Percentiles rank a stretch among this genome's conserved stretches.
Evolutionary conservation across 305 asterid species (phyloP).

Genomic region (Solanum hybrid): DNA sequence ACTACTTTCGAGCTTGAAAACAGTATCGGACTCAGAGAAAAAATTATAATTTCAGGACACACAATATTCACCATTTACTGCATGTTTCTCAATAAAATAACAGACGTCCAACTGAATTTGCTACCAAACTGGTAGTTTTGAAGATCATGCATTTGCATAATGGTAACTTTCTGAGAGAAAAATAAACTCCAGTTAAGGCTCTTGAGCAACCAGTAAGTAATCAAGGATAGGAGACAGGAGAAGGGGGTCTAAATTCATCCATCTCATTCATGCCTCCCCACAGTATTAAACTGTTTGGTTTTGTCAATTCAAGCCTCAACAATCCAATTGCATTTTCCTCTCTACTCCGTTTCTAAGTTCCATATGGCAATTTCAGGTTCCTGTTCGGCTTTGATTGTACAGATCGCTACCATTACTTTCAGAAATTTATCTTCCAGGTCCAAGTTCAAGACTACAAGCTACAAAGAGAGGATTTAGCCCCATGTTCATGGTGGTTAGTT

Average conservation of each 20-base stretch:
- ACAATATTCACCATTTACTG: not conserved
- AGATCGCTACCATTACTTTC: not conserved
- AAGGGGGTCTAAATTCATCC: not conserved
- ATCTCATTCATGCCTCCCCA: not conserved
- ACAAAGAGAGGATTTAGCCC: not conserved
- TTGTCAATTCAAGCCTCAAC: not conserved
- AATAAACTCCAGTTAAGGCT: not conserved
- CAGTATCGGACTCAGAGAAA: not conserved
- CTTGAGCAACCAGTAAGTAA: not conserved
- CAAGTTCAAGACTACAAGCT: not conserved
- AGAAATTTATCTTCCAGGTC: not conserved
- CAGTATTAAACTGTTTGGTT: not conserved
- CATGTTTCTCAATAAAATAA: not conserved
- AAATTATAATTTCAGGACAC: not conserved
- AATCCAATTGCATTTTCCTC: not conserved
- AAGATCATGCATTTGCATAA: conserved; percentile 1
- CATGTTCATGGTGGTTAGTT: not conserved
- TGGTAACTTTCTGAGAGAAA: not conserved
- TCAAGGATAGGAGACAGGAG: not conserved
- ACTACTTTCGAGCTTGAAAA: not conserved
- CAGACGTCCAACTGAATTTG: not conserved
- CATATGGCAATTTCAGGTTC: not conserved
- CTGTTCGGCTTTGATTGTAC: not conserved
- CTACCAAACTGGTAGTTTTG: not conserved
- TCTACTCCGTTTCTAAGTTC: not conserved